Evolutionary conservation across 140 eudicot genomes (phyloP).

Genomic region (Eryngium alpinum): DNA sequence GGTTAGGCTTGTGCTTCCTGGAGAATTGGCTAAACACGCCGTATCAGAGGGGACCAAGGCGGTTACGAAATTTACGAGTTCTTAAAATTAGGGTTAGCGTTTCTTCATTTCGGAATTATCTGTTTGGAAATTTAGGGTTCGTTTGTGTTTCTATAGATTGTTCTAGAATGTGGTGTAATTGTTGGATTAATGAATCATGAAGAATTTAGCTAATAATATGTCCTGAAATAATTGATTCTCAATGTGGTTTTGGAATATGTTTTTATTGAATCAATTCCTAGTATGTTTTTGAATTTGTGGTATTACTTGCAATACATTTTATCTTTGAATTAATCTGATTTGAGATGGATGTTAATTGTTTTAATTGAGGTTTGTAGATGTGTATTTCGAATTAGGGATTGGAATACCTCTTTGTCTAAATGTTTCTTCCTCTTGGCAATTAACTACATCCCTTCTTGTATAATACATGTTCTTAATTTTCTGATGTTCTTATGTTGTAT

Average conservation of each 20-base stretch:
- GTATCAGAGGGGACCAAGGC: constrained; percentile 8
- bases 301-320: too few relatives aligned
- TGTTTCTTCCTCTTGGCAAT: too few relatives aligned
- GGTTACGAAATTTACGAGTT: neutral
- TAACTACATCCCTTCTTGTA: too few relatives aligned
- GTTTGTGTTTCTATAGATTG: neutral
- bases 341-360: too few relatives aligned
- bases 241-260: neutral
- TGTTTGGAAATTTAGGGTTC: neutral
- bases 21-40: constrained; percentile 12
- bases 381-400: too few relatives aligned
- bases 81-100: neutral
- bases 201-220: neutral
- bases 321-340: too few relatives aligned
- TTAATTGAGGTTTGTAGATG: too few relatives aligned
- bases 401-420: too few relatives aligned
- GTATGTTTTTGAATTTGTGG: too few relatives aligned
- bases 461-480: too few relatives aligned
- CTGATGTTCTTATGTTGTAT: too few relatives aligned
- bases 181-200: neutral
- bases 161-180: neutral
- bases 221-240: neutral
- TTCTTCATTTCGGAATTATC: too few relatives aligned
- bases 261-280: neutral
- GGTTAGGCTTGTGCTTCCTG: constrained; percentile 1